Percentiles rank a stretch among this genome's conserved stretches.
Evolutionary conservation across 2,329 filamentous ascomycete genomes (phyloP).

Genomic region (Epichloe brachyelytri): DNA sequence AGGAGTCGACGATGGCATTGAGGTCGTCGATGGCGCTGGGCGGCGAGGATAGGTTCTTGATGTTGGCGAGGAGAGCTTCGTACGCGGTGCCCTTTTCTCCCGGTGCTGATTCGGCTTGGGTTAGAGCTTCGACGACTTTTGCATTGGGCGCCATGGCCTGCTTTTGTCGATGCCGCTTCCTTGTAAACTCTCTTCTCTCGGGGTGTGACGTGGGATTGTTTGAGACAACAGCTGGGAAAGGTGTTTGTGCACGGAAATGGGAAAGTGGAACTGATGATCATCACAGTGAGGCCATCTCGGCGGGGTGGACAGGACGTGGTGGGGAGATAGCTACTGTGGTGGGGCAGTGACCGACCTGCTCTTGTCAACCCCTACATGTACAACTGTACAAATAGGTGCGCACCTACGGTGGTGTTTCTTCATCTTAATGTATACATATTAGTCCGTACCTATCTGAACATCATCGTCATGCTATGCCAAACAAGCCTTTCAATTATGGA

Average conservation of each 20-base stretch:
- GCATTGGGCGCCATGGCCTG: constrained; percentile 24
- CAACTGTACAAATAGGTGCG: too few relatives aligned
- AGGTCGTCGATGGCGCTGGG: constrained; percentile 40
- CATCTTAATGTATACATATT: background rate
- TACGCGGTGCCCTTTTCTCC: constrained; percentile 33
- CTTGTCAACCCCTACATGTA: too few relatives aligned
- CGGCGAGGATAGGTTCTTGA: constrained; percentile 28
- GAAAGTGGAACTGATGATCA: background rate
- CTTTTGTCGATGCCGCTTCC: background rate
- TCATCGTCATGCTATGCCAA: background rate
- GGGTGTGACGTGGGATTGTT: too few relatives aligned
- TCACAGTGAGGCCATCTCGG: too few relatives aligned
- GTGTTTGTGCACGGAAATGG: background rate
- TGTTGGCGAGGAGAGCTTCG: constrained; percentile 30
- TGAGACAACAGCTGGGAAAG: background rate
- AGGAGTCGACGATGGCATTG: constrained; percentile 51
- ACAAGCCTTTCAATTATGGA: background rate
- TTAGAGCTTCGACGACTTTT: constrained; percentile 31
- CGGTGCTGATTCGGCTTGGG: constrained; percentile 23
- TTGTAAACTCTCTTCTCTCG: too few relatives aligned
- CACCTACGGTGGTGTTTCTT: too few relatives aligned
- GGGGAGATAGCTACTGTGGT: too few relatives aligned
- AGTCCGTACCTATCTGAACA: background rate
- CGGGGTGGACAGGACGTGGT: too few relatives aligned
- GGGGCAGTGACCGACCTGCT: too few relatives aligned